Conservation (phyloP, 2,329 filamentous ascomycete genomes). For the Fusarium miscanthi region DNA sequence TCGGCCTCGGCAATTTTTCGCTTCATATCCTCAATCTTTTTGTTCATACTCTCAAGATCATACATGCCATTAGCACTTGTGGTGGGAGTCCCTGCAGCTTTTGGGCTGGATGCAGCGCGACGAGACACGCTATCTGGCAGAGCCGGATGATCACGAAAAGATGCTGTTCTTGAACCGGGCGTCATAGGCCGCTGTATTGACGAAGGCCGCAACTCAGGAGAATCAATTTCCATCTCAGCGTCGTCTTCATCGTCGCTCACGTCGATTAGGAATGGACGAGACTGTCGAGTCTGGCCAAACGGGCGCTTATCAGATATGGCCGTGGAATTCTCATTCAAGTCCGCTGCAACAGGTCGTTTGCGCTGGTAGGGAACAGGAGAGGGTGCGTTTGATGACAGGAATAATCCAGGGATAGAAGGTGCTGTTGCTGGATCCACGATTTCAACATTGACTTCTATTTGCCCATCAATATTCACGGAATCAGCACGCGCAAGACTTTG, state of each 20-base stretch:
- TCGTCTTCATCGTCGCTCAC: conserved; percentile 80
- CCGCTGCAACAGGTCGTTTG: conserved; percentile 70
- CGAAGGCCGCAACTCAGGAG: conserved; percentile 57
- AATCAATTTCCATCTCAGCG: conserved; percentile 75
- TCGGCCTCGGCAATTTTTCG: conserved; percentile 68
- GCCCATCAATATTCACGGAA: background rate
- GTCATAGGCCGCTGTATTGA: conserved; percentile 48
- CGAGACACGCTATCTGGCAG: conserved; percentile 54
- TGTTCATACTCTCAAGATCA: conserved; percentile 63
- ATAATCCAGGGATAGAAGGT: conserved; percentile 53
- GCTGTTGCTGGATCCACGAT: conserved; percentile 23
- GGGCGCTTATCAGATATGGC: conserved; percentile 65
- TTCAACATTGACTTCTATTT: conserved; percentile 8
- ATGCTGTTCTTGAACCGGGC: conserved; percentile 50
- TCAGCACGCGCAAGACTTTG: conserved; percentile 5
- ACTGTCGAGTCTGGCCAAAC: conserved; percentile 68
- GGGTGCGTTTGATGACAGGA: conserved; percentile 47
- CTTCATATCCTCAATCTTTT: conserved; percentile 71
- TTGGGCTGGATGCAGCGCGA: conserved; percentile 56
- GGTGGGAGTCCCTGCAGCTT: conserved; percentile 53
- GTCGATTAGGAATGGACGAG: conserved; percentile 80
- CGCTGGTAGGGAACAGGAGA: conserved; percentile 31
- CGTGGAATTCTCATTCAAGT: conserved; percentile 70
- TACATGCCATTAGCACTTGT: conserved; percentile 51
- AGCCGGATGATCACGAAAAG: conserved; percentile 59